Percentiles rank a stretch among this genome's conserved stretches.
Conservation (phyloP, 2,329 filamentous ascomycete species). For the Pleochaeta shiraiana region DNA sequence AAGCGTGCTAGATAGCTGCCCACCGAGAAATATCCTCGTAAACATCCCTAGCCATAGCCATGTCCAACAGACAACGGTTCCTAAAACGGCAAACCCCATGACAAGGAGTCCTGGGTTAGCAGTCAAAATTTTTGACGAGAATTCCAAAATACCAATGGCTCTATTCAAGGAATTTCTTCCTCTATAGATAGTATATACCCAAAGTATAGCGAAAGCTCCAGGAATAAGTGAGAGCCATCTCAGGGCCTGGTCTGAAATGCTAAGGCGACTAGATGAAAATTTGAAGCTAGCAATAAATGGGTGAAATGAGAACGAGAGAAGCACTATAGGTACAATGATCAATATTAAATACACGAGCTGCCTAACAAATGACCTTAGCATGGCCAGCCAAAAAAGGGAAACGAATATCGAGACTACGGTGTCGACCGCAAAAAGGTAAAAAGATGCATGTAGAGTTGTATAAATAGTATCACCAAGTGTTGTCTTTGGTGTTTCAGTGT, state of each 20-base stretch:
- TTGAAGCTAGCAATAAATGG: constrained; percentile 79
- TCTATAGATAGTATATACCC: constrained; percentile 66
- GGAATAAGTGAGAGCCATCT: constrained; percentile 68
- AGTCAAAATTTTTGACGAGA: constrained; percentile 68
- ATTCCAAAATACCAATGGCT: constrained; percentile 77
- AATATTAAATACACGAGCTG: constrained; percentile 64
- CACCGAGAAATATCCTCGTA: constrained; percentile 82
- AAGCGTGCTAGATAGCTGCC: constrained; percentile 44
- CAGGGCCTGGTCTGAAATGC: constrained; percentile 76
- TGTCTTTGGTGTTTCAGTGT: constrained; percentile 49
- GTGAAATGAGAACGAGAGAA: constrained; percentile 80
- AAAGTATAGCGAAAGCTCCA: constrained; percentile 47
- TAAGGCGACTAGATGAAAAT: constrained; percentile 48
- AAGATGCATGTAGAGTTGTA: constrained; percentile 65
- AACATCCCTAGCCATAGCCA: constrained; percentile 98
- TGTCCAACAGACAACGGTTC: constrained; percentile 63
- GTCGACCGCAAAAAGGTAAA: constrained; percentile 75
- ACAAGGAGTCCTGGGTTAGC: constrained; percentile 66
- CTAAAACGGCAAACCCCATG: constrained; percentile 62
- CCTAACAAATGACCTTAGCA: constrained; percentile 70
- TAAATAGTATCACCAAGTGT: constrained; percentile 90
- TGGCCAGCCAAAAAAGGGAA: constrained; percentile 73
- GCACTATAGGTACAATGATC: constrained; percentile 63
- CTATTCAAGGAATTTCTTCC: constrained; percentile 62
- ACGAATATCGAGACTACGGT: constrained; percentile 79